These are phyloP conservation scores for Kwoniella bestiolae DNA, from an alignment of 768 basidiomycete genomes.

Conservation along the genomic window DNA sequence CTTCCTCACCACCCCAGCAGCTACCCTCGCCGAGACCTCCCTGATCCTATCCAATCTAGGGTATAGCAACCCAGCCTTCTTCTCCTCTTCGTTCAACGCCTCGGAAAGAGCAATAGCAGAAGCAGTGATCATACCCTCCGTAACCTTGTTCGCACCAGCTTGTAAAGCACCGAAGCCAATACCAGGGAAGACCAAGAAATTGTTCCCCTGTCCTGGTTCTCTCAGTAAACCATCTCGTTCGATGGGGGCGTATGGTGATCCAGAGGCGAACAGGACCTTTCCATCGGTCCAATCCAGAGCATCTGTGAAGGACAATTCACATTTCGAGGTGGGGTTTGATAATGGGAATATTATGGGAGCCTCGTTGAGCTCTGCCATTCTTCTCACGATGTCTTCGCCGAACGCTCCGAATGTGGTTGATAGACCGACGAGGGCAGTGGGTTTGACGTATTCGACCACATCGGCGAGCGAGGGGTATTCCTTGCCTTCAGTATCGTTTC, in stretches of 20 bases:
- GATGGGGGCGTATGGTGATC: slow-evolving; percentile 78
- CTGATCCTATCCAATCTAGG: slow-evolving; percentile 82
- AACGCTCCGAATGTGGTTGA: slow-evolving; percentile 86
- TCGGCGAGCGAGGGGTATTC: slow-evolving; percentile 75
- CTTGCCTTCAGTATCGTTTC: slow-evolving; percentile 75
- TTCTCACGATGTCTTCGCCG: slow-evolving; percentile 68
- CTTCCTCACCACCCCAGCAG: slow-evolving; percentile 72
- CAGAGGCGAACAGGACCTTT: slow-evolving; percentile 72
- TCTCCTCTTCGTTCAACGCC: slow-evolving; percentile 74
- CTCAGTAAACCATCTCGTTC: slow-evolving; percentile 64
- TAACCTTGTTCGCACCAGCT: slow-evolving; percentile 71
- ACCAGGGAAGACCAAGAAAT: slow-evolving; percentile 78
- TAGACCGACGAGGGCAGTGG: slow-evolving; percentile 85
- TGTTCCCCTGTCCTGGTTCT: slow-evolving; percentile 89
- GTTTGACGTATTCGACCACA: slow-evolving; percentile 78
- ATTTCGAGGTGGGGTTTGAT: slow-evolving; percentile 71
- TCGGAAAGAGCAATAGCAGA: slow-evolving; percentile 78
- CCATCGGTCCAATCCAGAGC: slow-evolving; percentile 65
- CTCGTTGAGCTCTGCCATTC: slow-evolving; percentile 76
- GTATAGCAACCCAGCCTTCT: slow-evolving; percentile 70
- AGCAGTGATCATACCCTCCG: slow-evolving; percentile 87
- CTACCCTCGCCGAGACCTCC: slow-evolving; percentile 79
- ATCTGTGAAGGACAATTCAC: slow-evolving; percentile 53
- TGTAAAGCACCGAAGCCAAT: slow-evolving; percentile 63
- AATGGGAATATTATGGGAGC: slow-evolving; percentile 88